Percentiles rank a stretch among this genome's conserved stretches.
phyloP scores from a whole-genome alignment of 2,329 filamentous ascomycete genomes.

The Orbilia brochopaga region DNA sequence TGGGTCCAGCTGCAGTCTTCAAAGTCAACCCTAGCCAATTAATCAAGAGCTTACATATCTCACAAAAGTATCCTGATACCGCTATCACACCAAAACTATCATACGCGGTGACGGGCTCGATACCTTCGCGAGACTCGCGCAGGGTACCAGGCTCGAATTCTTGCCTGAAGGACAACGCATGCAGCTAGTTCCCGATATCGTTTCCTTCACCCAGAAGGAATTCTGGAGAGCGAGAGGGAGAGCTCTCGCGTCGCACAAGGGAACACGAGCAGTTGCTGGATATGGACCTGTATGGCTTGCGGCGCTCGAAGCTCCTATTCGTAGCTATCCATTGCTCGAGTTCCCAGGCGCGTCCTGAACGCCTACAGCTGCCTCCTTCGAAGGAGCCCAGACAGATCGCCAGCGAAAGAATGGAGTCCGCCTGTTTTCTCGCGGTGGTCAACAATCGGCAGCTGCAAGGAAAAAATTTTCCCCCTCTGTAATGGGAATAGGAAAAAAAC shows the following conservation, averaged over 20 bases:
- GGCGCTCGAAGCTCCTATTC: slow-evolving; percentile 15
- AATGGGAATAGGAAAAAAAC: slow-evolving; percentile 9
- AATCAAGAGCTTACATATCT: slow-evolving; percentile 37
- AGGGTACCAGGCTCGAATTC: slow-evolving; percentile 25
- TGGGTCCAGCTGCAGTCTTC: slow-evolving; percentile 36
- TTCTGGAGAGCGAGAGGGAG: slow-evolving; percentile 6
- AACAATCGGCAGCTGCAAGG: background rate
- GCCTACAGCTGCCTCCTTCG: slow-evolving; percentile 38
- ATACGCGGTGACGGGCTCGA: slow-evolving; percentile 26
- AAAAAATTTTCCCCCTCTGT: slow-evolving; percentile 25
- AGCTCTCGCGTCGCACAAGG: slow-evolving; percentile 43
- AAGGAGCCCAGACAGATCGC: slow-evolving; percentile 10
- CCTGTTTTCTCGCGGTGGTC: slow-evolving; percentile 11
- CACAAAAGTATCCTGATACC: slow-evolving; percentile 27
- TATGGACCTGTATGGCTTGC: slow-evolving; percentile 29
- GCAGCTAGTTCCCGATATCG: slow-evolving; percentile 26
- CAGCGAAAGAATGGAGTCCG: slow-evolving; percentile 12
- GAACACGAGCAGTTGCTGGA: slow-evolving; percentile 44
- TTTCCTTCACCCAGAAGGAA: slow-evolving; percentile 24
- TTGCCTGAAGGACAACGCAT: slow-evolving; percentile 34
- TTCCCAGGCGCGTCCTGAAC: slow-evolving; percentile 3
- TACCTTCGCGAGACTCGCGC: slow-evolving; percentile 30
- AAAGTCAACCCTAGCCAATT: slow-evolving; percentile 23
- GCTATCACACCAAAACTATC: slow-evolving; percentile 36
- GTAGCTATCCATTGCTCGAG: background rate